phyloP scores from a whole-genome alignment of 129 eudicot species.

The Solidago caesia region DNA sequence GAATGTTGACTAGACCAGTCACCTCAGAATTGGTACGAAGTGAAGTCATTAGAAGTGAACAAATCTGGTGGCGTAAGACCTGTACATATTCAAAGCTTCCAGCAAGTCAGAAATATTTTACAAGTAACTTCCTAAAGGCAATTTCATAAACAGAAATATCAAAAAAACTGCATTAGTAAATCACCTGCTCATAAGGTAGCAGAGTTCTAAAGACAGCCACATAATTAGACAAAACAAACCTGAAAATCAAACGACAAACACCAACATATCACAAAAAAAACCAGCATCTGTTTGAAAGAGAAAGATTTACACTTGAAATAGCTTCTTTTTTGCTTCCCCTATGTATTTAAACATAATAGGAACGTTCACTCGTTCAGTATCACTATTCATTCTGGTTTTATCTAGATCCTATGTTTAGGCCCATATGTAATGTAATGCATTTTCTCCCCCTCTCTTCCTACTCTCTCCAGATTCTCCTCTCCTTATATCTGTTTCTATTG shows the following conservation, averaged over 20 bases:
- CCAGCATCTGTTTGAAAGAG: not conserved
- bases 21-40: conserved; percentile 97
- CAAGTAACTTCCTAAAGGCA: conserved; percentile 5
- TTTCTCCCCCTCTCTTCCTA: too few species aligned
- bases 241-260: conserved; percentile 36
- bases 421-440: too few species aligned
- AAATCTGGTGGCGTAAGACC: conserved; percentile 91
- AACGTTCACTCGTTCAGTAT: too few species aligned
- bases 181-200: conserved; percentile 94
- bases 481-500: too few species aligned
- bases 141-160: not conserved
- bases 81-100: conserved; percentile 39
- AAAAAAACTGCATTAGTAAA: not conserved
- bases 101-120: conserved; percentile 16
- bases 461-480: too few species aligned
- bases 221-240: conserved; percentile 87
- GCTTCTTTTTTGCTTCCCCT: conserved; percentile 1
- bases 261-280: not conserved
- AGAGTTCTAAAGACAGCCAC: conserved; percentile 82
- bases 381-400: too few species aligned
- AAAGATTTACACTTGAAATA: not conserved
- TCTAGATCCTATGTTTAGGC: too few species aligned
- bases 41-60: conserved; percentile 98
- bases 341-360: not conserved
- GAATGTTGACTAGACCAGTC: conserved; percentile 28